Evolutionary conservation across 768 basidiomycete genomes (phyloP).

Genomic region (Suillus weaverae): DNA sequence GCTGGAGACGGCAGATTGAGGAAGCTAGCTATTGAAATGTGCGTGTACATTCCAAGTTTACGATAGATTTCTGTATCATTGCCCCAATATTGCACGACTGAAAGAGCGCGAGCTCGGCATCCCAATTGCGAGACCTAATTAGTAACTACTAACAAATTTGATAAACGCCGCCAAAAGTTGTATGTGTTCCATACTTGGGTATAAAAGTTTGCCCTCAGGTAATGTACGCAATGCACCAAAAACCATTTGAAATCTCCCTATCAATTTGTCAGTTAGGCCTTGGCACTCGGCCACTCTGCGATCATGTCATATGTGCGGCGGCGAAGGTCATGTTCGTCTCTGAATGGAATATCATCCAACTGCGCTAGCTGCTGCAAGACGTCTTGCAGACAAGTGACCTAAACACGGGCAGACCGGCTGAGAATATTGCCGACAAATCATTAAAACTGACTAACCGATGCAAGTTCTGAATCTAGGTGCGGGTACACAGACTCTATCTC

Average conservation of each 20-base stretch:
- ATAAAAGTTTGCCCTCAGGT: not conserved
- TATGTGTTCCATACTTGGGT: not conserved
- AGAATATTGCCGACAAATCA: not conserved
- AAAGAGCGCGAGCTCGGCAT: not conserved
- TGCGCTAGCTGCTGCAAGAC: constrained; percentile 25
- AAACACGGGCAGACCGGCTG: not conserved
- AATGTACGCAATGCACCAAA: not conserved
- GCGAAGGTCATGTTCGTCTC: constrained; percentile 29
- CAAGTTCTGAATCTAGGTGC: constrained; percentile 6
- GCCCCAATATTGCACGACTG: not conserved
- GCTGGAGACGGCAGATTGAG: constrained; percentile 82
- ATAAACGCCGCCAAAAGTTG: not conserved
- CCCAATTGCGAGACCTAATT: not conserved
- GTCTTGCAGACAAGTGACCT: constrained; percentile 23
- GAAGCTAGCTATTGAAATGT: constrained; percentile 39
- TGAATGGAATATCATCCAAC: constrained; percentile 31
- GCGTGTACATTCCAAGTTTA: not conserved
- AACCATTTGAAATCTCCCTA: not conserved
- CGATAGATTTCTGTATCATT: not conserved
- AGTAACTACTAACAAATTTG: not conserved
- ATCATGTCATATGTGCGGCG: constrained; percentile 19
- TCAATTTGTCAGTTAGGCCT: not conserved
- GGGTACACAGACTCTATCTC: constrained; percentile 30
- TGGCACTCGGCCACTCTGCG: constrained; percentile 14
- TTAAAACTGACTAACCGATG: constrained; percentile 18